Percentiles rank a stretch among this genome's conserved stretches.
These are phyloP conservation scores for Hortiboletus flavorubellus DNA, from an alignment of 768 basidiomycete genomes.

Conservation along the genomic window DNA sequence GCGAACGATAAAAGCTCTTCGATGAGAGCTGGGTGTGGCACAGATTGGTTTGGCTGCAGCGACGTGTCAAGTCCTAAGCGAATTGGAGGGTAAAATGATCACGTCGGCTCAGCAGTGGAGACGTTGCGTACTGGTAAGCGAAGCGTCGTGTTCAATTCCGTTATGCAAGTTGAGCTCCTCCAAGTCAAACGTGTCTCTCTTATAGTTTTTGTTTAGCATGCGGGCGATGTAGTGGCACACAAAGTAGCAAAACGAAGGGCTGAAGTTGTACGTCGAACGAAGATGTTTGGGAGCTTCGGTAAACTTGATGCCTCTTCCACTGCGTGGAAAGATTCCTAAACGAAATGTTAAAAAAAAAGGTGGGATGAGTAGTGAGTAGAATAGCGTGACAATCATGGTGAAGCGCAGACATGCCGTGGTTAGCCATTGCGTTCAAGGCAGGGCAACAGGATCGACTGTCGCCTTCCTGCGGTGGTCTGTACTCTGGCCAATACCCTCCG, in stretches of 20 bases:
- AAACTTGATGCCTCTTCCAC: conserved; percentile 69
- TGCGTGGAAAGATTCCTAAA: conserved; percentile 46
- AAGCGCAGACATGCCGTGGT: conserved; percentile 60
- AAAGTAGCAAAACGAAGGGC: conserved; percentile 61
- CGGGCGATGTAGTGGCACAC: conserved; percentile 56
- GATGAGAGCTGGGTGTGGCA: conserved; percentile 47
- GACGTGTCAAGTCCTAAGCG: conserved; percentile 52
- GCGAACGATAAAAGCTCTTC: conserved; percentile 56
- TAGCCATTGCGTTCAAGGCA: conserved; percentile 74
- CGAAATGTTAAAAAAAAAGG: not conserved
- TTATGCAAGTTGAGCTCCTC: conserved; percentile 32
- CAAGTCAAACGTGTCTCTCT: conserved; percentile 58
- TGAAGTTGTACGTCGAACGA: conserved; percentile 63
- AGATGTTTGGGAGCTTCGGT: conserved; percentile 36
- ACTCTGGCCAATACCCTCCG: conserved; percentile 68
- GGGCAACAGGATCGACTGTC: conserved; percentile 74
- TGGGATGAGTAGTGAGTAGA: not conserved
- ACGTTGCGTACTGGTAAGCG: conserved; percentile 27
- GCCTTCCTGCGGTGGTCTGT: conserved; percentile 49
- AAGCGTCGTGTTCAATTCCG: conserved; percentile 18
- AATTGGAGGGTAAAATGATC: not conserved
- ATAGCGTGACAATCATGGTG: conserved; percentile 32
- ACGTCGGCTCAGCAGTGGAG: not conserved
- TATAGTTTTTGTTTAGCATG: conserved; percentile 54
- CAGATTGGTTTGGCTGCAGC: conserved; percentile 49